These are phyloP conservation scores for Starmerella etchellsii DNA, from an alignment of 805 yeast species.

Conservation along the genomic window DNA sequence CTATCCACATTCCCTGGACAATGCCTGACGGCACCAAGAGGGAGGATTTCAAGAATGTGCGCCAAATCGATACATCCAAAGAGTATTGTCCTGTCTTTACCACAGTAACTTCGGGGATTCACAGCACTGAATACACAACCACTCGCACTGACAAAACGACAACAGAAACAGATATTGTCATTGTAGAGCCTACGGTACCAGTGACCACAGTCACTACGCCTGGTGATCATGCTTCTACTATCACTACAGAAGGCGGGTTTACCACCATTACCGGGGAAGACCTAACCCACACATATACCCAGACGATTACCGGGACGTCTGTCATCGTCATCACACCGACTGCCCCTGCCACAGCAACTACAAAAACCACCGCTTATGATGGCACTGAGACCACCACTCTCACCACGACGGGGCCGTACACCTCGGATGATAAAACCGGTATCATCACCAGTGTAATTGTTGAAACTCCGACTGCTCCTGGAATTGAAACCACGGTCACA, in stretches of 20 bases:
- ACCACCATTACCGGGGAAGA: neutral
- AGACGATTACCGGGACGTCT: neutral
- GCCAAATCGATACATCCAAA: conserved; percentile 1
- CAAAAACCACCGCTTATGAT: neutral
- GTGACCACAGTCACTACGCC: neutral
- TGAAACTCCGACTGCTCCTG: conserved; percentile 4
- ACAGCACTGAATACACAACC: conserved; percentile 2
- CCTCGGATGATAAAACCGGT: conserved; percentile 2
- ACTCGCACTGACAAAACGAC: neutral
- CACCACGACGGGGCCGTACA: conserved; percentile 3
- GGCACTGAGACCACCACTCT: conserved; percentile 3
- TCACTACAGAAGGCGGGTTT: neutral
- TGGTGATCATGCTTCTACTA: neutral
- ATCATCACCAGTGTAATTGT: conserved; percentile 3
- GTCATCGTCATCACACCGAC: neutral
- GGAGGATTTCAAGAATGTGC: neutral
- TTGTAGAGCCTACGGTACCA: conserved; percentile 2
- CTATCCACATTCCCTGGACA: neutral
- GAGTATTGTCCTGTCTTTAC: conserved; percentile 2
- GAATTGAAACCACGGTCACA: no score
- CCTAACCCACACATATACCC: neutral
- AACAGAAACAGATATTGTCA: neutral
- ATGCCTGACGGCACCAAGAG: conserved; percentile 3
- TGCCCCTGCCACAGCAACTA: neutral
- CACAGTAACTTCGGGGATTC: conserved; percentile 1